Evolutionary conservation across 257 asterid species (phyloP).

Genomic region (Solanum stenotomum): DNA sequence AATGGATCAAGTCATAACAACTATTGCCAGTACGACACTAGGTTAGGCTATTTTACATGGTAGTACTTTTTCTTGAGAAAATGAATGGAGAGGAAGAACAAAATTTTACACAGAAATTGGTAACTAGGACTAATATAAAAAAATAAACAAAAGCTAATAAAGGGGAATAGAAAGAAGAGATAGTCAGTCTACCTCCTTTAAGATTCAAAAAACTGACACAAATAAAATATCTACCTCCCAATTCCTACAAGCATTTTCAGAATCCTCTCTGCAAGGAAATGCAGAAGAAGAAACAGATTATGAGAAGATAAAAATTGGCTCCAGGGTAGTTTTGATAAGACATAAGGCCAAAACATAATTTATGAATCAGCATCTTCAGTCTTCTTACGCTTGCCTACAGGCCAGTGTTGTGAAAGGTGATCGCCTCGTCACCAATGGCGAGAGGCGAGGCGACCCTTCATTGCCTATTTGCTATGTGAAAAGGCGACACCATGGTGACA

Average conservation of each 20-base stretch:
- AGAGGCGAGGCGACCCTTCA: too few species aligned
- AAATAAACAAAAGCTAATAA: background rate
- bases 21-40: background rate
- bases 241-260: background rate
- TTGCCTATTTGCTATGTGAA: too few species aligned
- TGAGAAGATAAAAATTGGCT: background rate
- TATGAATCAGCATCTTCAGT: too few species aligned
- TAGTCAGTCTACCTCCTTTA: background rate
- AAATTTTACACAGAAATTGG: background rate
- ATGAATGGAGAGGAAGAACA: background rate
- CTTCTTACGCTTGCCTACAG: too few species aligned
- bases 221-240: background rate
- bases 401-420: too few species aligned
- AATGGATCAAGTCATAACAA: background rate
- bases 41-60: background rate
- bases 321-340: too few species aligned
- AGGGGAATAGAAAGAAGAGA: background rate
- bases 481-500: too few species aligned
- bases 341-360: too few species aligned
- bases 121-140: background rate
- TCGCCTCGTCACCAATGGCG: too few species aligned
- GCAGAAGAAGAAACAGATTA: conserved; percentile 23
- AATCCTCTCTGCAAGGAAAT: conserved; percentile 38
- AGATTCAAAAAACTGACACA: background rate
- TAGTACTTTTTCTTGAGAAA: background rate